Evolutionary conservation across 768 basidiomycete genomes (phyloP).

Genomic region (Kwoniella heveanensis): DNA sequence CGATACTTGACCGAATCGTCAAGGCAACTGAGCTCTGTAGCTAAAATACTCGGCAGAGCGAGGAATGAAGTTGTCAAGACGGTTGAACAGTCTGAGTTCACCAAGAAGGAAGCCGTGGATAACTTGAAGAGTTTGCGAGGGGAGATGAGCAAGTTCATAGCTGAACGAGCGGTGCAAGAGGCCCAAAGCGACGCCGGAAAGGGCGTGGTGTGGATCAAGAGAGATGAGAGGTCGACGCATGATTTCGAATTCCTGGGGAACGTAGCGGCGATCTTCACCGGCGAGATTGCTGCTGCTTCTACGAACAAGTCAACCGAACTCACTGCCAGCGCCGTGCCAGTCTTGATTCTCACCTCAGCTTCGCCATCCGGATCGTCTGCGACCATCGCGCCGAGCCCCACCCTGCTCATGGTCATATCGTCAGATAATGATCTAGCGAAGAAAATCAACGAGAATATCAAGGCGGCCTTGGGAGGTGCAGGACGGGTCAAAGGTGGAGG

Average conservation of each 20-base stretch:
- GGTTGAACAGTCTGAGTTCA: conserved; percentile 58
- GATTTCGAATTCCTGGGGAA: conserved; percentile 50
- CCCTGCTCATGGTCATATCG: conserved; percentile 42
- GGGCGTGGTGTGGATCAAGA: conserved; percentile 29
- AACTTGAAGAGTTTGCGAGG: conserved; percentile 22
- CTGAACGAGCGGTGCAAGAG: conserved; percentile 12
- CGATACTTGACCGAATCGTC: conserved; percentile 66
- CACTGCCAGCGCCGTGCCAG: neutral
- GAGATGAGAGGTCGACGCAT: conserved; percentile 45
- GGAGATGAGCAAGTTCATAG: conserved; percentile 32
- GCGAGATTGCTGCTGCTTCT: neutral
- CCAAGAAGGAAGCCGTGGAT: conserved; percentile 57
- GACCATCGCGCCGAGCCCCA: neutral
- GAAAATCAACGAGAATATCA: conserved; percentile 38
- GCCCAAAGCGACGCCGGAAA: conserved; percentile 7
- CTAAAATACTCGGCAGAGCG: conserved; percentile 70
- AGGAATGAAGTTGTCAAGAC: conserved; percentile 69
- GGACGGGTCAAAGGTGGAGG: conserved; percentile 53
- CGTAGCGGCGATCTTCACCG: conserved; percentile 11
- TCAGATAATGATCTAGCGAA: conserved; percentile 45
- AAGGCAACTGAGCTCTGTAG: conserved; percentile 62
- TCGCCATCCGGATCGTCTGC: neutral
- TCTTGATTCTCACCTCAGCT: conserved; percentile 15
- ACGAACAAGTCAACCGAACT: neutral
- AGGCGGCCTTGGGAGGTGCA: conserved; percentile 36